phyloP scores from a whole-genome alignment of 768 basidiomycete genomes.

The Krasilnikovozyma curviuscula region DNA sequence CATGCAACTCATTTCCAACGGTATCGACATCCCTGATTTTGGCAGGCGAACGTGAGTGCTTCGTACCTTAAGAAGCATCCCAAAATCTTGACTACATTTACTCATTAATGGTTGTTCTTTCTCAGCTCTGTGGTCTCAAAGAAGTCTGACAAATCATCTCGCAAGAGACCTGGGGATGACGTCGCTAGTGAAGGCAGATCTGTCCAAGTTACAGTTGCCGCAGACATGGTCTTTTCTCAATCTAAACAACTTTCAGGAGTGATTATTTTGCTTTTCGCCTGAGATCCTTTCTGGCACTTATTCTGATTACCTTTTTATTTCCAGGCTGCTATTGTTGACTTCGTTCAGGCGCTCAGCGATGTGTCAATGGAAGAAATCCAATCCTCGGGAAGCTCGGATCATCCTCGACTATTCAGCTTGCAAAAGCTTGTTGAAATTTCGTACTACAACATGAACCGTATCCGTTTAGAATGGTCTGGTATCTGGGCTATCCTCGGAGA shows the following conservation, averaged over 20 bases:
- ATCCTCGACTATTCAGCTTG: slow-evolving; percentile 85
- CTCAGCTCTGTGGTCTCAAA: not conserved
- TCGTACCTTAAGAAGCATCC: not conserved
- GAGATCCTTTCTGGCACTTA: not conserved
- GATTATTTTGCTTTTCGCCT: slow-evolving; percentile 20
- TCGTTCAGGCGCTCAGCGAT: slow-evolving; percentile 84
- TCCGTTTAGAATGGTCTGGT: slow-evolving; percentile 94
- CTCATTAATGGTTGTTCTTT: not conserved
- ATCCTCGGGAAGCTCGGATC: slow-evolving; percentile 73
- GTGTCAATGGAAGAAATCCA: slow-evolving; percentile 99
- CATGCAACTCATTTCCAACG: slow-evolving; percentile 91
- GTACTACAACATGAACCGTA: slow-evolving; percentile 97
- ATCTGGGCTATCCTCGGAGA: slow-evolving; percentile 95
- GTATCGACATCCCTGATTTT: slow-evolving; percentile 61
- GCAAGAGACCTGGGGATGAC: slow-evolving; percentile 46
- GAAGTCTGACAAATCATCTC: not conserved
- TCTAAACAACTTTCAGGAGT: slow-evolving; percentile 90
- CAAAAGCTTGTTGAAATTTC: slow-evolving; percentile 98
- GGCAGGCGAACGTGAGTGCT: slow-evolving; percentile 55
- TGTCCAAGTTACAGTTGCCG: slow-evolving; percentile 92
- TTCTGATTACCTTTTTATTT: not conserved
- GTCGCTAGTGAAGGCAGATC: slow-evolving; percentile 91
- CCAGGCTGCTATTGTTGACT: slow-evolving; percentile 90
- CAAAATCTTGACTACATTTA: not conserved
- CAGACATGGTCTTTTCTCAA: slow-evolving; percentile 96